Evolutionary conservation across 768 basidiomycete species (phyloP).

Genomic region (Tricholoma matsutake): DNA sequence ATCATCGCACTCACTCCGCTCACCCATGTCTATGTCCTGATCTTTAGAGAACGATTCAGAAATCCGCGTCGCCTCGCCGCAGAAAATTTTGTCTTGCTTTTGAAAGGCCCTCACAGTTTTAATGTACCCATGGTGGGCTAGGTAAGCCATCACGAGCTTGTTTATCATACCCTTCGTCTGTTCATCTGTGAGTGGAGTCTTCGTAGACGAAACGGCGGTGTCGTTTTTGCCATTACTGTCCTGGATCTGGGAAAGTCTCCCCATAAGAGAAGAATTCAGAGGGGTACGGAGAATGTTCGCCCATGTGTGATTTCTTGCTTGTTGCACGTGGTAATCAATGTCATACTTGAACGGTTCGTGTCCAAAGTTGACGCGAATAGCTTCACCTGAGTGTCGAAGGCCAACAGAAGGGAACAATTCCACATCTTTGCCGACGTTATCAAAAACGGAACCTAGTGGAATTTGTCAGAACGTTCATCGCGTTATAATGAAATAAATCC

Average conservation of each 20-base stretch:
- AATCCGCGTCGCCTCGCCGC: constrained; percentile 9
- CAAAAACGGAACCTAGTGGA: constrained; percentile 60
- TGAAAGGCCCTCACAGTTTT: constrained; percentile 68
- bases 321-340: constrained; percentile 82
- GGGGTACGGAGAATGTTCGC: constrained; percentile 57
- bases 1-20: constrained; percentile 17
- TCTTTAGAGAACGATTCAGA: constrained; percentile 7
- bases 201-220: constrained; percentile 13
- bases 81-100: constrained; percentile 29
- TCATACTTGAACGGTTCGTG: constrained; percentile 84
- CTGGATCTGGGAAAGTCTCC: constrained; percentile 19
- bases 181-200: constrained; percentile 40
- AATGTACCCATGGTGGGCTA: constrained; percentile 82
- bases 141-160: constrained; percentile 73
- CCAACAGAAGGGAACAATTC: constrained; percentile 88
- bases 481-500: neutral
- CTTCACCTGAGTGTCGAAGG: constrained; percentile 75
- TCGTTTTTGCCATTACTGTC: constrained; percentile 16
- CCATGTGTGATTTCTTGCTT: constrained; percentile 67
- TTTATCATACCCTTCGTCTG: constrained; percentile 59
- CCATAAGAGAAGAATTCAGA: constrained; percentile 39
- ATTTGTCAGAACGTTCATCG: constrained; percentile 4
- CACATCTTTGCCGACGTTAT: constrained; percentile 61
- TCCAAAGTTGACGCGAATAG: constrained; percentile 85
- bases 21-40: constrained; percentile 46